Evolutionary conservation across 768 basidiomycete species (phyloP), one percentile per base, ranked within the genome.

Genomic region (Cytidiella melzeri): DNA sequence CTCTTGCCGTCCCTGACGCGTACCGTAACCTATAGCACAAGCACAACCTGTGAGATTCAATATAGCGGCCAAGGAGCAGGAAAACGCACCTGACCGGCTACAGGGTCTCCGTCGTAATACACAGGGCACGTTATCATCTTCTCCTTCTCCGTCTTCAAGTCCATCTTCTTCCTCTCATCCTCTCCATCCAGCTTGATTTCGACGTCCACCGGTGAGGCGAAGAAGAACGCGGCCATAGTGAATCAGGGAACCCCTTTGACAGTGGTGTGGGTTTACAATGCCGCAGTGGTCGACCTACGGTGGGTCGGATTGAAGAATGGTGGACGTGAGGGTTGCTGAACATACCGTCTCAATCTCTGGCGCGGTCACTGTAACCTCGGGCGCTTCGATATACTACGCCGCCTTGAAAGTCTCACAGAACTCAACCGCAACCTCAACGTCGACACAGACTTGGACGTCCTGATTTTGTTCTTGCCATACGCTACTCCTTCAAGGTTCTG

Each of bases 1-100:
- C 86, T 92, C 81, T 96, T 97, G 19, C 95, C 95, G 62, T 98
- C 96, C 42, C 92, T 80, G 5, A 94, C 84, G 21, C 92, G 83
- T 55, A 97, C 84, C 12, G 83, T 76, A 4, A 91, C 85, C 92
- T 94, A 39, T 34, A 24, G 12, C 19, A 19, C 18, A 26, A 13
- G 25, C 21, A 38, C 15, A 37, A 23, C 41, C 13, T 11, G 18
- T 19, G 12, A 43, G 18, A 23, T 18, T 41, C 3, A 20, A 15
- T 11, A 6, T 5, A 36, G 15, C 3, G 43, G 1, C 23, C 9
- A 24, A n/a, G 21, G 0, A 21, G 13, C 11, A 13, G 7, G 4
- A 5, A 34, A 28, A 40, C 21, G 65, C 59, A 93, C 93, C 80
- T 90, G 84, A 3, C 96, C 94, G 15, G 74, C 63, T 27, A 98